Percentiles rank a stretch among this genome's conserved stretches.
phyloP scores from a whole-genome alignment of 2,329 filamentous ascomycete genomes.

The Grosmannia serpens region DNA sequence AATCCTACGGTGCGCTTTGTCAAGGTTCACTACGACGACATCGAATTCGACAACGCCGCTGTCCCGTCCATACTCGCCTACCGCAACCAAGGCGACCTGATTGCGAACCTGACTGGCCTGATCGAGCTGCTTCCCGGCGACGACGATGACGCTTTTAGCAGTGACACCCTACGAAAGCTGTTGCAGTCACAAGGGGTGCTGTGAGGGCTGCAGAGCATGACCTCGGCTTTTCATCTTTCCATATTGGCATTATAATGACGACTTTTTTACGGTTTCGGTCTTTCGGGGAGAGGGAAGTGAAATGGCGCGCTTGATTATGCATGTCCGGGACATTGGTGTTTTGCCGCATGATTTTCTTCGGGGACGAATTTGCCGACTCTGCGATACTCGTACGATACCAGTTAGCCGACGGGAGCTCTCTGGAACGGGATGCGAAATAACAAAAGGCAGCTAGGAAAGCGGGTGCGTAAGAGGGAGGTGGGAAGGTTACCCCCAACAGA shows the following conservation, averaged over 20 bases:
- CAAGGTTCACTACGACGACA: conserved; percentile 82
- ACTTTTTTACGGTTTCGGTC: background rate
- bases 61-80: conserved; percentile 87
- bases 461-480: background rate
- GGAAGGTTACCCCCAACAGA: background rate
- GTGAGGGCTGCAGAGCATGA: conserved; percentile 17
- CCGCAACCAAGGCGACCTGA: conserved; percentile 74
- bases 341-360: background rate
- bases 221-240: background rate
- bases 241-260: background rate
- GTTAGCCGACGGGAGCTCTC: background rate
- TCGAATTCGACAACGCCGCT: conserved; percentile 83
- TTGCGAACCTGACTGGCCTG: conserved; percentile 79
- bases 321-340: background rate
- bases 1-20: conserved; percentile 72
- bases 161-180: conserved; percentile 38
- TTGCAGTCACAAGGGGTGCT: conserved; percentile 42
- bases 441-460: background rate
- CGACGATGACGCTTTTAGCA: conserved; percentile 48
- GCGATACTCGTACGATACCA: background rate
- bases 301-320: background rate
- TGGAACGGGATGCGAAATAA: background rate
- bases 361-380: background rate
- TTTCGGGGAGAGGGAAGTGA: background rate
- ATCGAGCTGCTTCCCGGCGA: conserved; percentile 73